Conservation (phyloP, 78 protist species). For the Dictyostelium intermedium region DNA sequence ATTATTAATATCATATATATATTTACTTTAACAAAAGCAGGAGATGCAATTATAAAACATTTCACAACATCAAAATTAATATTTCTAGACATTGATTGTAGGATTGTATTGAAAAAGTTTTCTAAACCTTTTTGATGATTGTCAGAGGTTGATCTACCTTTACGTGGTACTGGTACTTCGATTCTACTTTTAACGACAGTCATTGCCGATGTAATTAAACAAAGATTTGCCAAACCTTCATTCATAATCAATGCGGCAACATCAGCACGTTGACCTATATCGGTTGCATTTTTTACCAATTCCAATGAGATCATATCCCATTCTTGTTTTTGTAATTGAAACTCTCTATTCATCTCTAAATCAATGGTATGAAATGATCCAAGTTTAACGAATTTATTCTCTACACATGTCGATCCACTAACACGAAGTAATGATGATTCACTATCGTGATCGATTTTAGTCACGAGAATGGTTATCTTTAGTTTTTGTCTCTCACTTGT, state of each 20-base stretch:
- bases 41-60: conserved; percentile 89
- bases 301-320: conserved; percentile 91
- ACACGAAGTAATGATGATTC: conserved; percentile 79
- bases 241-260: conserved; percentile 86
- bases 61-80: conserved; percentile 90
- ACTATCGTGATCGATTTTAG: conserved; percentile 84
- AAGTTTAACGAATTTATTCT: conserved; percentile 82
- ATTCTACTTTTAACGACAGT: conserved; percentile 86
- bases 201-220: conserved; percentile 88
- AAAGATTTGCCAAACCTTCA: conserved; percentile 88
- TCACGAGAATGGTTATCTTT: conserved; percentile 79
- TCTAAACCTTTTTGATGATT: conserved; percentile 80
- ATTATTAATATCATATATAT: no score
- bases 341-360: conserved; percentile 83
- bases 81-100: conserved; percentile 84
- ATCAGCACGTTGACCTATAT: conserved; percentile 84
- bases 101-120: conserved; percentile 83
- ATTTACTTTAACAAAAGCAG: conserved; percentile 85
- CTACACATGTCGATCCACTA: conserved; percentile 81
- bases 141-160: conserved; percentile 70
- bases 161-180: conserved; percentile 83
- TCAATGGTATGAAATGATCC: conserved; percentile 93
- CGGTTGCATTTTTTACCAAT: conserved; percentile 83
- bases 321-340: conserved; percentile 73
- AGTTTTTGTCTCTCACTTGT: conserved; percentile 65